Evolutionary conservation across 1,284 basidiomycete genomes (phyloP), one percentile per base, ranked within the genome.

Genomic region (Agaricales sp.): DNA sequence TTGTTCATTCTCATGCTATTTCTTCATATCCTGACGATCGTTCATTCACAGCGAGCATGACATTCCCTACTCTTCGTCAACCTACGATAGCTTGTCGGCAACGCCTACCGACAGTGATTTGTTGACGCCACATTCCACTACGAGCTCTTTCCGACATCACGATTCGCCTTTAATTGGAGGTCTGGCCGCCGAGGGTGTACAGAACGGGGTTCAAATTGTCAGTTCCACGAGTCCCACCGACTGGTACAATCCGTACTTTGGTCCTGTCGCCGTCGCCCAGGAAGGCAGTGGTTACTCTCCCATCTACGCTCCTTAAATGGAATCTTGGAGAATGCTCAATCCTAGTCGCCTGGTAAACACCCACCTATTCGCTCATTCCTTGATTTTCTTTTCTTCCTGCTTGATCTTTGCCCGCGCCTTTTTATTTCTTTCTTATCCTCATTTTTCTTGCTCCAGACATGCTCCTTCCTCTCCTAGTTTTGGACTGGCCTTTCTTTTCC

Each of bases 211-310:
- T n/a, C n/a, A n/a, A n/a, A n/a, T n/a, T n/a, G n/a, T n/a, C n/a
- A n/a, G n/a, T n/a, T n/a, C n/a, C n/a, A n/a, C n/a, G n/a, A n/a
- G n/a, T n/a, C n/a, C n/a, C n/a, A n/a, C n/a, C n/a, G n/a, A n/a
- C n/a, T n/a, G n/a, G n/a, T 86, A 82, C 64, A 82, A 81, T 52
- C 70, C 81, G 12, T 86, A 86, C 61, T 86, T 86, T 59, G 75
- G 82, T n/a, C n/a, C n/a, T n/a, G 46, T 66, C 79, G 55, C 63
- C 71, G 50, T 51, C 60, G 48, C 51, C 59, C 53, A n/a, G 77
- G 69, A 52, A 71, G 76, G 50, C 69, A 73, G 54, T 59, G 59
- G 55, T 70, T 79, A 50, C 79, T 78, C 59, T 67, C 64, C 55
- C 75, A 73, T 54, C 74, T 75, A 54, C 75, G 77, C 56, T 66